Evolutionary conservation across 2,329 filamentous ascomycete species (phyloP), one percentile per base, ranked within the genome.

Genomic region (Fusarium veterinarium): DNA sequence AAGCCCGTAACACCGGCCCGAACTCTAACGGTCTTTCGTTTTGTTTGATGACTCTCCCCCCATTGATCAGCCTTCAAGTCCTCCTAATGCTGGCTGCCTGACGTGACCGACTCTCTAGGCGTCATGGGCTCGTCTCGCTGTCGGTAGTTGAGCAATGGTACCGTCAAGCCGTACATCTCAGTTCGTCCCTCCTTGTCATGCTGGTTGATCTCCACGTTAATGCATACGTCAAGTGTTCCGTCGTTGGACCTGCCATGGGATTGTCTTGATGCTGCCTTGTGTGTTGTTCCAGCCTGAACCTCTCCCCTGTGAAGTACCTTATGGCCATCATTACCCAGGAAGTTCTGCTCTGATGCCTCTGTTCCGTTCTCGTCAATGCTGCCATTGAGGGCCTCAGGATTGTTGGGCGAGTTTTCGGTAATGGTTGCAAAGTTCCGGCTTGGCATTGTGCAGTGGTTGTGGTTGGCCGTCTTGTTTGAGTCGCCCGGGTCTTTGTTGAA

Each of bases 401-500:
- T 86, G 76, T 86, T 85, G 51, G 88, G 93, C n/a, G 91, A 90
- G 81, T 97, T 98, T 80, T 97, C 93, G 23, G 93, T 92, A 67
- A 99, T 91, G 45, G 93, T 92, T 77, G 95, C 95, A 87, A 94
- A 99, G 81, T 99, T 99, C 30, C 96, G 91, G 73, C 94, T 95
- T 5, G 97, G 90, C 82, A 98, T 98, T 16, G 95, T 98, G 69
- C 94, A 93, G 72, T 93, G 89, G 82, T 98, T 98, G 79, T 88
- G 92, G 46, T 85, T 84, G 2, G 91, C 89, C 8, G 92, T 93
- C 83, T 95, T 97, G 88, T 56, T 93, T 78, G 80, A 89, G 79
- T 82, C 88, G 75, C 97, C 95, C 0, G 97, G 95, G 77, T 98
- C 95, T 77, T 93, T 92, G 69, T 94, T 89, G 82, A 99, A 99